Base-by-base conservation (phyloP, 1,284 basidiomycete species). In the Leccinum insigne region DNA sequence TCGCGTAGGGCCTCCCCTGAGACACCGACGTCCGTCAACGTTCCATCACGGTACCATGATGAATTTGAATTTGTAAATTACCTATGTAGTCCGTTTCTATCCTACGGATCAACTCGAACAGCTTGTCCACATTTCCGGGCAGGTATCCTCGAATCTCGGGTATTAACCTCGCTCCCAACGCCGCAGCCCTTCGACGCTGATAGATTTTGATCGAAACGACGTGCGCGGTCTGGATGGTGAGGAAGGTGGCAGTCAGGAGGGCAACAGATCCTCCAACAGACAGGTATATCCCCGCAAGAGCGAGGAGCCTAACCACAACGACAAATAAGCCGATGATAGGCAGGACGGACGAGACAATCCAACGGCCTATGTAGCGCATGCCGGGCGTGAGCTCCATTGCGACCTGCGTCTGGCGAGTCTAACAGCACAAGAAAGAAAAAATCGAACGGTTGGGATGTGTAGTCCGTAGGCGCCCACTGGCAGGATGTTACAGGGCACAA, bases 41-140 rank as follows among this genome's bases (percentile, higher is more conserved):
- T 18, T 10, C 57, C 3, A 35, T n/a, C 10, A 21, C 21, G 21
- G 57, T 7, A 57, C 16, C 18, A 40, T 7, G 58, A 61, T 49
- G 21, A 14, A 59, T 40, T 59, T 40, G 5, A 23, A n/a, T n/a
- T 58, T 40, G 38, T 16, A 4, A 23, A 21, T n/a, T 58, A 74
- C 77, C 73, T 26, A 77, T 67, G 59, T 77, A 78, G 26, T 72
- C 69, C 9, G 64, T 74, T 58, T 74, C 70, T 1, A 2, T 1
- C 54, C 59, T 64, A 1, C 13, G 0, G 4, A 72, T n/a, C 47
- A 65, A 44, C 3, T 65, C 3, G 13, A 73, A 7, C 38, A 78
- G 14, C n/a, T 62, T 56, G 49, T 78, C 77, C 35, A 72, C 23
- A 65, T 74, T 78, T 58, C 74, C 74, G 2, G 70, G 75, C 29